Evolutionary conservation across 805 yeast species (phyloP).

Genomic region (Myxozyma kluyveri): DNA sequence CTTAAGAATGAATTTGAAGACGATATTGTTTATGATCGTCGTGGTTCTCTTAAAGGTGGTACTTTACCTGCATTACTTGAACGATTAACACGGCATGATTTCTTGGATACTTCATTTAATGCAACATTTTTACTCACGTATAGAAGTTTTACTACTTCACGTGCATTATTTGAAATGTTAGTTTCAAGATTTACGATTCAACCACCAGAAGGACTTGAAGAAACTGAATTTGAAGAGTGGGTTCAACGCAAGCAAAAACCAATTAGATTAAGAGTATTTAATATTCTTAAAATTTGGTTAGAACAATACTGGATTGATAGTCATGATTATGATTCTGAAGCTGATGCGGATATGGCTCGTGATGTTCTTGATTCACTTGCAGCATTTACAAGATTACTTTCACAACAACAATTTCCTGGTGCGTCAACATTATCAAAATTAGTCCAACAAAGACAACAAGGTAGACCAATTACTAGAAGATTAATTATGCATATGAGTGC

Average conservation of each 20-base stretch:
- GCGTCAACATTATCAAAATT: constrained; percentile 38
- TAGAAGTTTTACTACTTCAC: constrained; percentile 67
- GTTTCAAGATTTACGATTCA: constrained; percentile 63
- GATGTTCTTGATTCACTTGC: constrained; percentile 14
- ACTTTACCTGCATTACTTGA: constrained; percentile 68
- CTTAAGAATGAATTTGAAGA: constrained; percentile 53
- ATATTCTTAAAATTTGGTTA: constrained; percentile 61
- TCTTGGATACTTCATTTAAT: constrained; percentile 60
- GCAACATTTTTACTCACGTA: constrained; percentile 72
- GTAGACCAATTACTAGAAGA: constrained; percentile 11
- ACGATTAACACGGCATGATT: constrained; percentile 70
- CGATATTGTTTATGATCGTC: constrained; percentile 55
- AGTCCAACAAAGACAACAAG: constrained; percentile 38
- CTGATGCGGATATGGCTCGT: constrained; percentile 7
- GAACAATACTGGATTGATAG: constrained; percentile 69
- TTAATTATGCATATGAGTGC: constrained; percentile 12
- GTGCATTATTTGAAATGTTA: constrained; percentile 57
- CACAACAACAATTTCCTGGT: constrained; percentile 25
- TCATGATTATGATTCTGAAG: constrained; percentile 47
- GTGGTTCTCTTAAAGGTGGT: constrained; percentile 76
- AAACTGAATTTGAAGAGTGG: constrained; percentile 78
- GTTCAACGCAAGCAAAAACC: constrained; percentile 64
- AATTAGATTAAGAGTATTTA: constrained; percentile 60
- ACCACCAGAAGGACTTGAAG: constrained; percentile 85
- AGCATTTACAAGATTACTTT: constrained; percentile 13